Conservation (phyloP, 192 early-diverging fungal genomes). For the Rhizophagus clarus region DNA sequence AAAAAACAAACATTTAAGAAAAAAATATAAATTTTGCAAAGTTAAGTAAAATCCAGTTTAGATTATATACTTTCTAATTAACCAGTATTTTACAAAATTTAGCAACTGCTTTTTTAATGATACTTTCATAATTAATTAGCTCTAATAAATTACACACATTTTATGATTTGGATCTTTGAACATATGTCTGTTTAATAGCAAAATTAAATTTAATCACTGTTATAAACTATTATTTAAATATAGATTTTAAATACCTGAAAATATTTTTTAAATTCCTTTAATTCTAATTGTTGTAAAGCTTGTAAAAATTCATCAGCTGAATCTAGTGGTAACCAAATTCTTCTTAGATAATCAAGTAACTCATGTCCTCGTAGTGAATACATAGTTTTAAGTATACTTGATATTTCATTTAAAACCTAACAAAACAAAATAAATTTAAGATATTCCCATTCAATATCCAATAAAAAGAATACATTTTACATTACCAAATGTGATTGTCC, state of each 20-base stretch:
- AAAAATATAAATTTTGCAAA: too few species aligned
- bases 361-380: slow-evolving; percentile 55
- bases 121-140: not conserved
- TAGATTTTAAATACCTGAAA: slow-evolving; percentile 52
- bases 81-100: not conserved
- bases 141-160: too few species aligned
- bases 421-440: not conserved
- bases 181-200: not conserved
- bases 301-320: slow-evolving; percentile 72
- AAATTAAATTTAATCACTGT: not conserved
- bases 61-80: not conserved
- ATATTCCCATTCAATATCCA: slow-evolving; percentile 31
- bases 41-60: too few species aligned
- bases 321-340: slow-evolving; percentile 59
- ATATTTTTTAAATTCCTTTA: slow-evolving; percentile 72
- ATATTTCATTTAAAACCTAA: slow-evolving; percentile 58
- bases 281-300: slow-evolving; percentile 68
- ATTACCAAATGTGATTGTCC: slow-evolving; percentile 73
- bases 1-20: too few species aligned
- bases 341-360: slow-evolving; percentile 63
- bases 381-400: slow-evolving; percentile 57
- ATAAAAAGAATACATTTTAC: not conserved
- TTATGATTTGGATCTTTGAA: slow-evolving; percentile 23
- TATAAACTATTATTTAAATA: not conserved
- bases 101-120: not conserved